Evolutionary conservation across 495 filamentous ascomycete genomes (phyloP).

Genomic region (Daldinia childiae): DNA sequence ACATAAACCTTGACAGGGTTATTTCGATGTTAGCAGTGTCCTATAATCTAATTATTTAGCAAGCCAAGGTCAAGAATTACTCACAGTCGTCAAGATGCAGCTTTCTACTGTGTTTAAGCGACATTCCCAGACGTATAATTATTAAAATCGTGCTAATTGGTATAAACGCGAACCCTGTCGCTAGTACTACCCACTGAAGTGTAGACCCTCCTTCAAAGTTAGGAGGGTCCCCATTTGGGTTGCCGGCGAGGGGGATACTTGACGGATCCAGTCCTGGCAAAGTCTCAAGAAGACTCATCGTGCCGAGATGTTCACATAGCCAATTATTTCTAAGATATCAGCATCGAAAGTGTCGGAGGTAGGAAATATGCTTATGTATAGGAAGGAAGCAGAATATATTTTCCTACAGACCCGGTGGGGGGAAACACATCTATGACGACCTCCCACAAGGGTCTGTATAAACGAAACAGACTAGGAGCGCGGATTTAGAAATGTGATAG

Average conservation of each 20-base stretch:
- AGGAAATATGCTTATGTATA: background rate
- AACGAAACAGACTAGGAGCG: background rate
- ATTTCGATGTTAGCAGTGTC: background rate
- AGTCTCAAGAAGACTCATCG: background rate
- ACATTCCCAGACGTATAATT: background rate
- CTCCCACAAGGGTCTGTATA: background rate
- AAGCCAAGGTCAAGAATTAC: background rate
- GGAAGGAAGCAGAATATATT: background rate
- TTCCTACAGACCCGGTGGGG: background rate
- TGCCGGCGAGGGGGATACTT: background rate
- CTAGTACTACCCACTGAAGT: background rate
- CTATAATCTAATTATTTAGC: background rate
- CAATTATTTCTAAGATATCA: background rate
- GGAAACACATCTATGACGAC: background rate
- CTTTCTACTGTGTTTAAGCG: background rate
- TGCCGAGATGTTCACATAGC: background rate
- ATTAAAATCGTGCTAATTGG: conserved; percentile 1
- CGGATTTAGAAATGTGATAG: background rate
- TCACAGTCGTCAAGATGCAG: conserved; percentile 6
- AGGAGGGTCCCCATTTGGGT: conserved; percentile 10
- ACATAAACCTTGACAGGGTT: background rate
- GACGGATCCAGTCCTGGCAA: background rate
- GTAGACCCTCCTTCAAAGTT: conserved; percentile 3
- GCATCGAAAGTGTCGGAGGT: too few relatives aligned
- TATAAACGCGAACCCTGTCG: background rate